Evolutionary conservation across 345 rosid genomes (phyloP), one percentile per base, ranked within the genome.

Genomic region (Geranium brycei): DNA sequence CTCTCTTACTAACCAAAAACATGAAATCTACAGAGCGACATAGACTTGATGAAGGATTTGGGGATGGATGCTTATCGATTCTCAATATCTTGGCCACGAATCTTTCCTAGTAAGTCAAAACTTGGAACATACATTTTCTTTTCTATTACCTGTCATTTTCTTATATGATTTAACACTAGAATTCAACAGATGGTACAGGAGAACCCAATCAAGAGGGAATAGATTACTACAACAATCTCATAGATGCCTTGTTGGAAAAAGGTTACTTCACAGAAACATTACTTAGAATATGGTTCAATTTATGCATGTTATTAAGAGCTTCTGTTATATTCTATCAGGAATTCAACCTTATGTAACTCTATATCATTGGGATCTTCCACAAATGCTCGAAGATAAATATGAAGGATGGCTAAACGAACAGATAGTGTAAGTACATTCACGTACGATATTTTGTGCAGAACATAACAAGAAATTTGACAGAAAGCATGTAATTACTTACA

Each of bases 361-460:
- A n/a, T 92, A 87, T 69, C 98, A 92, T 74, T 92, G 93, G 95
- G 98, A 92, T 77, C 95, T 89, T 70, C 96, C 96, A 64, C 98
- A 84, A 76, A 84, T 79, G 75, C 93, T 92, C 56, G 88, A 92
- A 76, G 93, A 92, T 62, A 79, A 77, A 78, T 92, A 84, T 60
- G 84, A 80, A 73, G 95, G 98, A 79, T 92, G 93, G 96, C 63
- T 89, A 57, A 84, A 78, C 72, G 73, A 60, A 76, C 73, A 81
- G 74, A 76, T 87, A 31, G 79, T 89, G 93, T 89, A 65, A 73
- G 98, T 80, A 64, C 17, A 17, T 4, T 61, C 7, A 10, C 51
- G 38, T 15, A 58, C 4, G 6, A 5, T 8, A n/a, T 18, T 59
- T 47, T 59, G 19, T 1, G 17, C 35, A 18, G n/a, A n/a, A 30